A percentile compares a stretch with the other conserved stretches of the same genome.
Evolutionary conservation across 176 grass and related monocot species (phyloP).

Genomic region (Rhipidocladum racemiflorum): DNA sequence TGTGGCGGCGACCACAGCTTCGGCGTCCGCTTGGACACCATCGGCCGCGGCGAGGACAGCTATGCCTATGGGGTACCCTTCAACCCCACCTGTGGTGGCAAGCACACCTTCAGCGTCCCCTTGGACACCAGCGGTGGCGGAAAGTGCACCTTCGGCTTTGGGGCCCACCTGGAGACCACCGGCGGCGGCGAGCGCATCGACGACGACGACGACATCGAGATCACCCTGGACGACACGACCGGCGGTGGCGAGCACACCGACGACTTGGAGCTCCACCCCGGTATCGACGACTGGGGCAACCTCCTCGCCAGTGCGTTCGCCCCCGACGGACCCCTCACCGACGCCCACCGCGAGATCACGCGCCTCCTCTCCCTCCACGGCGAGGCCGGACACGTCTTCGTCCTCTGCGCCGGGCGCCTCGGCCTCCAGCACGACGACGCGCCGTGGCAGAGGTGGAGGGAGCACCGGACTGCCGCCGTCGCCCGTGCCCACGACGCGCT

Average conservation of each 20-base stretch:
- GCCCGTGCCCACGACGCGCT: conserved; percentile 29
- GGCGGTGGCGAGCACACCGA: neutral
- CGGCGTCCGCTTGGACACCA: too few species aligned
- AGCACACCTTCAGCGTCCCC: neutral
- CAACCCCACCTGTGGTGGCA: neutral
- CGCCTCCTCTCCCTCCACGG: conserved; percentile 33
- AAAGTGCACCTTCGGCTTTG: neutral
- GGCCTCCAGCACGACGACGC: neutral
- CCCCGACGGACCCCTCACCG: neutral
- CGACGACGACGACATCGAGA: neutral
- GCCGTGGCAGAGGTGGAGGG: conserved; percentile 18
- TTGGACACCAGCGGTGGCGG: too few species aligned
- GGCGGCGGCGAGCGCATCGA: neutral
- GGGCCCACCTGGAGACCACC: neutral
- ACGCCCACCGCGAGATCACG: conserved; percentile 41
- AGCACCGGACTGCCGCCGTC: neutral
- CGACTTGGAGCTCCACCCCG: neutral
- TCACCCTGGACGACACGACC: neutral
- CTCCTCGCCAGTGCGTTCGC: conserved; percentile 17
- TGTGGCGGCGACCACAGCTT: too few species aligned
- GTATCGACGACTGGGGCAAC: neutral
- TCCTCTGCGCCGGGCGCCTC: conserved; percentile 13
- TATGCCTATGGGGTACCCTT: too few species aligned
- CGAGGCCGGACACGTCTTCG: conserved; percentile 30
- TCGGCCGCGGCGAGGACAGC: too few species aligned